phyloP scores from a whole-genome alignment of 345 rosid species.

The Eucalyptus erythrocorys region DNA sequence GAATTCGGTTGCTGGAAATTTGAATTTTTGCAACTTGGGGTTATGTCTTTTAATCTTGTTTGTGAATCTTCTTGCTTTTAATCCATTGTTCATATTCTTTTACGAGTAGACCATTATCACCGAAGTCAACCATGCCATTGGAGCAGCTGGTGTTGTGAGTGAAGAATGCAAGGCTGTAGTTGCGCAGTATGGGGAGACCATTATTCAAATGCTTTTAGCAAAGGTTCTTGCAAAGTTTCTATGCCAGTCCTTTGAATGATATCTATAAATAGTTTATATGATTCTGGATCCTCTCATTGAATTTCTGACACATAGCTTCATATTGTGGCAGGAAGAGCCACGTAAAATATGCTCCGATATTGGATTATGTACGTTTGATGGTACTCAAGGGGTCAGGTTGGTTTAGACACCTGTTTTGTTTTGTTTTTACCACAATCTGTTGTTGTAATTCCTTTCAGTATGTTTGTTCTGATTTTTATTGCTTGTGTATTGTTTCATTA shows the following conservation, averaged over 20 bases:
- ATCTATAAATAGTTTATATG: not conserved
- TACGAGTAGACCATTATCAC: constrained; percentile 28
- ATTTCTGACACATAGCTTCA: not conserved
- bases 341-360: constrained; percentile 47
- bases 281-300: not conserved
- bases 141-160: constrained; percentile 58
- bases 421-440: not conserved
- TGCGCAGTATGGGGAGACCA: constrained; percentile 44
- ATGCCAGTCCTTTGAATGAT: not conserved
- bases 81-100: not conserved
- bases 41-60: not conserved
- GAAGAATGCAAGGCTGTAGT: constrained; percentile 57
- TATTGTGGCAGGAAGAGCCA: constrained; percentile 31
- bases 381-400: constrained; percentile 44
- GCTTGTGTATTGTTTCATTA: not conserved
- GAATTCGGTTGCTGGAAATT: not conserved
- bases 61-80: not conserved
- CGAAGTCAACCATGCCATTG: constrained; percentile 60
- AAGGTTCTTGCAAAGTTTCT: constrained; percentile 12
- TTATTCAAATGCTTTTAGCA: constrained; percentile 33
- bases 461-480: not conserved
- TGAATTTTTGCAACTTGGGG: not conserved
- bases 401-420: not conserved
- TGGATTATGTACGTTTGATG: constrained; percentile 57
- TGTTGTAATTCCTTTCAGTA: not conserved